phyloP scores from a whole-genome alignment of 305 asterid genomes.

The Fraxinus latifolia region DNA sequence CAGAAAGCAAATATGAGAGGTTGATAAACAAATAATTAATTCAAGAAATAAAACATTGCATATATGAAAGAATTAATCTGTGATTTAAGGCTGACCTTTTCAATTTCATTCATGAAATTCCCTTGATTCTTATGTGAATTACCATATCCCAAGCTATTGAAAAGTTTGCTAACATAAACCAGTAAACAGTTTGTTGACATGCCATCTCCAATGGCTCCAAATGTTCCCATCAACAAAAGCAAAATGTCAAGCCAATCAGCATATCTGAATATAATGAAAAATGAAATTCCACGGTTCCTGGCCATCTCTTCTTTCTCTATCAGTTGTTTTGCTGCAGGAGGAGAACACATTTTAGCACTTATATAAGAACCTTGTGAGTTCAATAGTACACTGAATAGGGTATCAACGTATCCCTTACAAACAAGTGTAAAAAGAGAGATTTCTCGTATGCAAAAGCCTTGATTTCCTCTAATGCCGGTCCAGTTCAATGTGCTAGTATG shows the following conservation, averaged over 20 bases:
- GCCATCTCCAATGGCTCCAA: constrained; percentile 94
- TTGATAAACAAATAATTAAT: background rate
- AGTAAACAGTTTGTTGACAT: constrained; percentile 72
- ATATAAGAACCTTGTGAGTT: background rate
- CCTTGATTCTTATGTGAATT: constrained; percentile 40
- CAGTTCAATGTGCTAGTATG: background rate
- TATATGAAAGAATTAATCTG: background rate
- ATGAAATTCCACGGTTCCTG: constrained; percentile 26
- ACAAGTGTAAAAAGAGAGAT: background rate
- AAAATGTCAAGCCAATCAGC: constrained; percentile 68
- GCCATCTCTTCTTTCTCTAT: constrained; percentile 9
- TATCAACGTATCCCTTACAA: background rate
- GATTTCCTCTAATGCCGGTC: background rate
- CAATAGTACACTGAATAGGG: background rate
- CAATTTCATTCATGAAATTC: constrained; percentile 62
- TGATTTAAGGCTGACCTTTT: constrained; percentile 45
- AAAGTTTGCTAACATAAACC: constrained; percentile 61
- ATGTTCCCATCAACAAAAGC: constrained; percentile 69
- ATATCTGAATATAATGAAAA: constrained; percentile 52
- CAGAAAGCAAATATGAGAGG: constrained; percentile 10
- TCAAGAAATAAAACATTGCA: background rate
- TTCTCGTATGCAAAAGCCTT: constrained; percentile 3
- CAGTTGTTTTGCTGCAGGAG: constrained; percentile 8
- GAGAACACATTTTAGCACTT: constrained; percentile 21
- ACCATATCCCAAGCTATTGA: constrained; percentile 75